A percentile compares a stretch with the other conserved stretches of the same genome.
Conservation (phyloP, 148 eudicot species). For the Selenicereus undatus region DNA sequence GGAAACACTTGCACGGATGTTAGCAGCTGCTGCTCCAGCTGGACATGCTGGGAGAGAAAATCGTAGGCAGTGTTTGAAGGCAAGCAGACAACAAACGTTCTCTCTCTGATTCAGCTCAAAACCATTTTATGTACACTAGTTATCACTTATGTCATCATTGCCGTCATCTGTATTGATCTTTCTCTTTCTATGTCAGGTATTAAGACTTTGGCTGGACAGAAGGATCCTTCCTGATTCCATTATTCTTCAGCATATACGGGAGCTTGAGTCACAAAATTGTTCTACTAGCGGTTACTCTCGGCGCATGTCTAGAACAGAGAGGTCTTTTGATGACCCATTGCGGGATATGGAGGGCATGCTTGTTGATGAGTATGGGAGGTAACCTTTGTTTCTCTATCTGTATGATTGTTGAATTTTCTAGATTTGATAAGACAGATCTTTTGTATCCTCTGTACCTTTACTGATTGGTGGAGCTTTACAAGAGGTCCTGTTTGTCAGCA, state of each 20-base stretch:
- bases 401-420: too few species aligned
- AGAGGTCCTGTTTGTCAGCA: too few species aligned
- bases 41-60: conserved; percentile 86
- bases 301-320: conserved; percentile 75
- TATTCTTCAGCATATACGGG: conserved; percentile 72
- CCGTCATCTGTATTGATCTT: background rate
- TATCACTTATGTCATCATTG: background rate
- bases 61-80: conserved; percentile 94
- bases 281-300: conserved; percentile 53
- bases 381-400: background rate
- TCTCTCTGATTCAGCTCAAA: background rate
- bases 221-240: conserved; percentile 74
- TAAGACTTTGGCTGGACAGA: conserved; percentile 90
- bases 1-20: conserved; percentile 66
- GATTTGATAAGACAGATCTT: too few species aligned
- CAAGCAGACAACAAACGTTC: conserved; percentile 24
- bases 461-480: too few species aligned
- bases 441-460: too few species aligned
- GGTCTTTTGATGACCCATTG: conserved; percentile 94
- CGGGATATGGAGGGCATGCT: conserved; percentile 92
- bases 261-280: conserved; percentile 63
- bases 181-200: conserved; percentile 48
- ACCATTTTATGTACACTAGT: background rate
- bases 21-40: conserved; percentile 95
- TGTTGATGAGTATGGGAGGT: conserved; percentile 99